Base-by-base conservation (phyloP, 2,329 filamentous ascomycete genomes). In the Talaromyces amestolkiae region DNA sequence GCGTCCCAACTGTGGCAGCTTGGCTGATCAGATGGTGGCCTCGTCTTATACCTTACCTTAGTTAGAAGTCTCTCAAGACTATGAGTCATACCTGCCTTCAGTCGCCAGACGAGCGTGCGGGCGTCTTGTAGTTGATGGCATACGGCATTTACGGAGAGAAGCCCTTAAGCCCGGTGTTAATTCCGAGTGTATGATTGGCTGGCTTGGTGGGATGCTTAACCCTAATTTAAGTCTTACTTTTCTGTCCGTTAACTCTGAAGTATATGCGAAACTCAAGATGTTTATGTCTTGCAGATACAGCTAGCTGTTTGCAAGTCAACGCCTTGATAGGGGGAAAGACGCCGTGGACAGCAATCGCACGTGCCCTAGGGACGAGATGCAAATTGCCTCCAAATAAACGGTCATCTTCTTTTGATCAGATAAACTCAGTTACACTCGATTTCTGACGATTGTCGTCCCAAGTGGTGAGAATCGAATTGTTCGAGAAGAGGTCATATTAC, bases 81-180 rank as follows among this genome's bases (percentile, higher is more conserved):
- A 27, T 61, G 59, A 61, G 33, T 61, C 59, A 61, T 61, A 39
- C 11, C 24, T 35, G 58, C 24, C n/a, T 47, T 59, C 10, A 59
- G 24, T 19, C 24, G 31, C 47, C 47, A 31, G 22, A n/a, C 15
- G 13, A 31, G 22, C 31, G 17, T 35, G 24, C 17, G 13, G 51
- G 24, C 31, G 24, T 53, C 7, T 49, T 49, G 49, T 53, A 53
- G 17, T n/a, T 22, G 53, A 37, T 3, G 17, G 17, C 43, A 39
- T 24, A 37, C 58, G 63, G 63, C 63, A 61, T 65, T 65, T 45
- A 65, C 63, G 63, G 63, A 65, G 35, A 45, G 49, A 65, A 61
- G 58, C 35, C n/a, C 47, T 65, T 65, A 65, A 65, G 47, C 15
- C 63, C 63, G 63, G 60, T 15, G 5, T 27, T 43, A 37, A 35